Evolutionary conservation across 75 land plant genomes (phyloP), one percentile per base, ranked within the genome.

Genomic region (Larix kaempferi): DNA sequence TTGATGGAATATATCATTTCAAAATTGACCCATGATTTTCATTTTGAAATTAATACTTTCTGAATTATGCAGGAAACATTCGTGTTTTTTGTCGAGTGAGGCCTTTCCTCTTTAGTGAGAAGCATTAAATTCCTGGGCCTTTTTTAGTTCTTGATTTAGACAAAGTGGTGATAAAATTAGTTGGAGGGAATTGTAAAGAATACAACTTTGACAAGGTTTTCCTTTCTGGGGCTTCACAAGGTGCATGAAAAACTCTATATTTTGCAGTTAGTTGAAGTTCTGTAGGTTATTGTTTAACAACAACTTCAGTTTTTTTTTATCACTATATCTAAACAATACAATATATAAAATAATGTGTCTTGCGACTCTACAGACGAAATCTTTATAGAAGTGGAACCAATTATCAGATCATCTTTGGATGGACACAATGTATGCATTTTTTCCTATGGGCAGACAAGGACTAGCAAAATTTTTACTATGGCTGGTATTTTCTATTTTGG

Each of bases 381-480:
- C 10, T 92, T 94, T 64, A 56, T 77, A 7, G 97, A 94, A 76
- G 77, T 94, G 62, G 94, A 90, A 29, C 97, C 97, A 33, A 79
- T 92, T 21, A 80, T 94, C 76, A 92, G 85, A 66, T 90, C 97
- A 55, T 88, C 87, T 21, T 78, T 94, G 35, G 95, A 94, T 85
- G 97, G 97, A 33, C 86, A 86, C 81, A 94, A 92, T 80, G 91
- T 86, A 15, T 94, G 92, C 82, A 86, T 94, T 44, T 92, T 92
- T 80, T 89, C 97, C 14, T 94, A 90, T 84, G 97, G 97, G 8
- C 97, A 94, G 59, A 94, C 97, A 16, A 92, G 97, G 44, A 84
- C 95, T 54, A 94, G 97, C 56, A 94, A 94, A 77, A 92, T 89
- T 16, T 94, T 88, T 73, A 94, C 95, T 16, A 92, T 94, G 95